phyloP scores from a whole-genome alignment of 106 monocot species.

The Phalaenopsis aphrodite region DNA sequence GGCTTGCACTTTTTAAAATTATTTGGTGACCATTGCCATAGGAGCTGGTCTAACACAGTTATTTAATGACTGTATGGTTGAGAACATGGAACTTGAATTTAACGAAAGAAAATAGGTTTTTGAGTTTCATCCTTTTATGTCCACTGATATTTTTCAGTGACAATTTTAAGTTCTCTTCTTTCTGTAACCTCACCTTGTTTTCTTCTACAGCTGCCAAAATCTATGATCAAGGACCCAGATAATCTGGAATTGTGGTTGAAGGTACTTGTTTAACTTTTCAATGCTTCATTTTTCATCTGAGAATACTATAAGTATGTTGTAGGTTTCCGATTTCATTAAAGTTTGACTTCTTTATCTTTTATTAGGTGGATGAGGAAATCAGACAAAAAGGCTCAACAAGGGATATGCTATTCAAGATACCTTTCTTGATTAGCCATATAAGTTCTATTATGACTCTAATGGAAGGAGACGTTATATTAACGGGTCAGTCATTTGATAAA shows the following conservation, averaged over 20 bases:
- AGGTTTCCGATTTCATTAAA: constrained; percentile 4
- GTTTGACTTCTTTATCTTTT: neutral
- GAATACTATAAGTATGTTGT: neutral
- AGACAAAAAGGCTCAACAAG: constrained; percentile 88
- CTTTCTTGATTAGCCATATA: constrained; percentile 77
- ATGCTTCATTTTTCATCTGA: neutral
- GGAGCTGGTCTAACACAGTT: neutral
- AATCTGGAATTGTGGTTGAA: constrained; percentile 92
- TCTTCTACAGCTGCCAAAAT: constrained; percentile 59
- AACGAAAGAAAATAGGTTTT: neutral
- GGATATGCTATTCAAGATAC: constrained; percentile 97
- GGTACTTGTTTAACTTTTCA: constrained; percentile 29
- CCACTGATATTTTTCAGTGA: neutral
- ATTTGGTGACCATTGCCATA: too few relatives aligned
- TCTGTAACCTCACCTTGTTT: neutral
- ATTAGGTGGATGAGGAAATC: constrained; percentile 78
- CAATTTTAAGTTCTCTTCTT: neutral
- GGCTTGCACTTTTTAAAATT: too few relatives aligned
- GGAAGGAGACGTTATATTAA: constrained; percentile 86
- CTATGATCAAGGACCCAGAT: constrained; percentile 61
- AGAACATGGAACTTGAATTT: neutral
- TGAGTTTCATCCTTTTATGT: neutral
- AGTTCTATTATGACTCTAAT: constrained; percentile 67
- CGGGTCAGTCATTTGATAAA: constrained; percentile 38
- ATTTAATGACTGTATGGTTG: neutral